Evolutionary conservation across 2,329 filamentous ascomycete genomes (phyloP), one percentile per base, ranked within the genome.

Genomic region (Phyllosticta citribraziliensis): DNA sequence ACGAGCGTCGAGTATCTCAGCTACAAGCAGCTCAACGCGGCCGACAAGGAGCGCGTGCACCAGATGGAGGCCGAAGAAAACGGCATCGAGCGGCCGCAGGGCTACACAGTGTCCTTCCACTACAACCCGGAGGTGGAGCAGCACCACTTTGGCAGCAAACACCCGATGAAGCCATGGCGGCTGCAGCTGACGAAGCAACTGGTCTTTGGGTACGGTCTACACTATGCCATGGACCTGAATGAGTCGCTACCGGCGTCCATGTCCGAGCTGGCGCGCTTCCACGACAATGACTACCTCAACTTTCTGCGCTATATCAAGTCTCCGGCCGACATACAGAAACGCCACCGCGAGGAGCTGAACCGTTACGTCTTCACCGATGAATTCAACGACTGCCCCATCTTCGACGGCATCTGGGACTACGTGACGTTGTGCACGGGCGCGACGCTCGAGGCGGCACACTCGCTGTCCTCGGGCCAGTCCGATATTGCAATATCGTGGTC

Each of bases 131-230:
- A 90, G 63, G 95, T 97, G 72, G 94, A 99, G 77, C 88, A 89
- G 71, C 93, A 97, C 75, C 94, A 99, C 74, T 99, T 99, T 73
- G 94, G 94, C 66, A 88, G 90, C 76, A 92, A 90, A 10, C 94
- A 99, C 78, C 94, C 94, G 20, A 99, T 99, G 94, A 99, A 99
- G 74, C 94, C 94, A 63, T 97, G 94, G 93, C 89, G 94, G 40
- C 79, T 99, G 65, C 97, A 92, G 17, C 82, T 99, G 60, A 95
- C 94, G 61, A 97, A 99, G 74, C 91, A 94, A 69, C 84, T 99
- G 55, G 91, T 99, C 65, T 87, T 95, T 71, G 88, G 91, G 1
- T 97, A 97, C 73, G 94, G 94, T 66, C 90, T 99, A 83, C 91
- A 95, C 68, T 89, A 93, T 69, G 91, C 91, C 64, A 97, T 99